Percentiles rank a stretch among this genome's conserved stretches.
Evolutionary conservation across 306 rosid species (phyloP).

Genomic region (Herpetospermum pedunculosum): DNA sequence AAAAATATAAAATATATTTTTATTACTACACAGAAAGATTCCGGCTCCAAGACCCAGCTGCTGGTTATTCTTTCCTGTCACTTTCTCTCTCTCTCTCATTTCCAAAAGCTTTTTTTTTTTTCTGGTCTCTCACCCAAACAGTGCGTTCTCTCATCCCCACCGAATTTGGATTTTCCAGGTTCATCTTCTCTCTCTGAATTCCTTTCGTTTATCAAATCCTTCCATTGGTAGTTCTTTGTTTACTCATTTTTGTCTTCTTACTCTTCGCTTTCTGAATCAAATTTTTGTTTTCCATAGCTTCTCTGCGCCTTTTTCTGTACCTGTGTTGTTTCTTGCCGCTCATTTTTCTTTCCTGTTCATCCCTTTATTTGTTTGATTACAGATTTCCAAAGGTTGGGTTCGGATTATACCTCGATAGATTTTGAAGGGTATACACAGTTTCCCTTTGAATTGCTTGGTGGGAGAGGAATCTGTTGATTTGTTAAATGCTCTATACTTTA

Average conservation of each 20-base stretch:
- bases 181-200: neutral
- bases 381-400: neutral
- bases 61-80: conserved; percentile 12
- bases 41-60: conserved; percentile 24
- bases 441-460: conserved; percentile 25
- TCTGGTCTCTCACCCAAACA: conserved; percentile 18
- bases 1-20: neutral
- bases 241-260: neutral
- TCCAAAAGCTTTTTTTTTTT: conserved; percentile 17
- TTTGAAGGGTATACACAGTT: neutral
- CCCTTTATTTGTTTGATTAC: neutral
- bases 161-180: conserved; percentile 17
- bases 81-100: conserved; percentile 16
- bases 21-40: conserved; percentile 4
- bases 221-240: neutral
- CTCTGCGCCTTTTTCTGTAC: neutral
- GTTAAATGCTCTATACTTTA: conserved; percentile 24
- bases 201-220: neutral
- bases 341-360: neutral
- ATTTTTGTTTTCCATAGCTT: neutral
- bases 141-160: neutral
- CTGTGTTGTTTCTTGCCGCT: neutral
- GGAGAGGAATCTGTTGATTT: conserved; percentile 16
- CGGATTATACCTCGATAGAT: neutral
- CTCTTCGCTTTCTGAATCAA: conserved; percentile 1